These are phyloP conservation scores for Rhizopogon vulgaris DNA, from an alignment of 768 basidiomycete genomes.

Conservation along the genomic window DNA sequence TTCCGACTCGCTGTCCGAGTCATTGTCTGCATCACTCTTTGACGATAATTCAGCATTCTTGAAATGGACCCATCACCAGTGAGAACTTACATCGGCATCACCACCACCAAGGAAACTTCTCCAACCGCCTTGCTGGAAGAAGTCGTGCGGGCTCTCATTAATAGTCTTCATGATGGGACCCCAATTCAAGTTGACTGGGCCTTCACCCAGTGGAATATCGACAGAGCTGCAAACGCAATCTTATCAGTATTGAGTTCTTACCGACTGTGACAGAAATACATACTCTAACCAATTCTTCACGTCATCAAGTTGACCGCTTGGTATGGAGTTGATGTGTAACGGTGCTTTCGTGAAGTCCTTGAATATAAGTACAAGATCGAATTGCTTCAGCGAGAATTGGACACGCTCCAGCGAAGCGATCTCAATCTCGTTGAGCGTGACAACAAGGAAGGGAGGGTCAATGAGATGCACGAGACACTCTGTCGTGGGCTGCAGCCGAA, in stretches of 20 bases:
- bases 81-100: constrained; percentile 57
- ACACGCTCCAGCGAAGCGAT: constrained; percentile 96
- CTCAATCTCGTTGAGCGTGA: constrained; percentile 92
- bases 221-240: constrained; percentile 63
- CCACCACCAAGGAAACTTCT: constrained; percentile 72
- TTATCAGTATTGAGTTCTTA: background rate
- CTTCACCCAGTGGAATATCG: constrained; percentile 92
- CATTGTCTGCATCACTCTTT: constrained; percentile 58
- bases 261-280: constrained; percentile 23
- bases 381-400: constrained; percentile 92
- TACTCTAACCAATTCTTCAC: constrained; percentile 99
- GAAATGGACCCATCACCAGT: constrained; percentile 19
- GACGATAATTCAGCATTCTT: constrained; percentile 31
- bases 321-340: constrained; percentile 95
- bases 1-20: constrained; percentile 61
- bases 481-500: constrained; percentile 90
- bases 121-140: constrained; percentile 98
- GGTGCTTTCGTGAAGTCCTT: constrained; percentile 92
- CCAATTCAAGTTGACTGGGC: constrained; percentile 98
- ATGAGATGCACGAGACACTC: constrained; percentile 95
- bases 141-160: constrained; percentile 91
- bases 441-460: constrained; percentile 93
- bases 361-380: constrained; percentile 96
- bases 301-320: constrained; percentile 83
- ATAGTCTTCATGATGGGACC: constrained; percentile 97